phyloP scores from a whole-genome alignment of 805 yeast genomes.

The Ogataea salicorniae region DNA sequence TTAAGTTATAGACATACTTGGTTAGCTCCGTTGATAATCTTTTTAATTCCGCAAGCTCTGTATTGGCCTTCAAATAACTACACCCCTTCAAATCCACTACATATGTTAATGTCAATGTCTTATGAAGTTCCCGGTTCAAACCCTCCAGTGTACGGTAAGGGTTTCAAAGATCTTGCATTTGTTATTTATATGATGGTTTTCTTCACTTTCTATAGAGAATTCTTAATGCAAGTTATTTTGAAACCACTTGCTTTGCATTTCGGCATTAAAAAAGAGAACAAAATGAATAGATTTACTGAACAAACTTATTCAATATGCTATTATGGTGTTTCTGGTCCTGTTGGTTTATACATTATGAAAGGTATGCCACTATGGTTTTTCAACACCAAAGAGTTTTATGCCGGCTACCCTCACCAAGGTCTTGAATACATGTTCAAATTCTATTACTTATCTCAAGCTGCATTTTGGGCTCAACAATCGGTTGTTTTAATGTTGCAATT shows the following conservation, averaged over 20 bases:
- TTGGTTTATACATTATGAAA: conserved; percentile 86
- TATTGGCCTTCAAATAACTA: conserved; percentile 55
- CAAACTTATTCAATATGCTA: conserved; percentile 83
- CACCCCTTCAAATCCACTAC: conserved; percentile 55
- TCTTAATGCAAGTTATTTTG: conserved; percentile 76
- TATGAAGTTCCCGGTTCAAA: conserved; percentile 58
- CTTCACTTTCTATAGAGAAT: conserved; percentile 88
- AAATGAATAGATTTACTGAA: conserved; percentile 81
- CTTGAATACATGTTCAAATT: conserved; percentile 67
- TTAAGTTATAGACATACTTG: conserved; percentile 60
- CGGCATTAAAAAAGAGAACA: conserved; percentile 51
- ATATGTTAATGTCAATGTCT: conserved; percentile 58
- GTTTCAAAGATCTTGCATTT: conserved; percentile 74
- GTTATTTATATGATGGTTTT: conserved; percentile 76
- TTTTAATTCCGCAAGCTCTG: conserved; percentile 35
- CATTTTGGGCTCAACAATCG: conserved; percentile 97
- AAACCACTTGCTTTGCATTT: conserved; percentile 58
- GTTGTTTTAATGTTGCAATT: conserved; percentile 75
- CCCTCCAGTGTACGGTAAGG: conserved; percentile 71
- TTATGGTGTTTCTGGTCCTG: conserved; percentile 75
- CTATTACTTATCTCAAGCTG: conserved; percentile 87
- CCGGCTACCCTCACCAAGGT: conserved; percentile 74
- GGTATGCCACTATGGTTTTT: conserved; percentile 84
- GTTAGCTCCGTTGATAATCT: conserved; percentile 57
- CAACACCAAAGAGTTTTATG: conserved; percentile 76